Evolutionary conservation across 2,329 filamentous ascomycete species (phyloP), one percentile per base, ranked within the genome.

Genomic region (Colletotrichum viniferum): DNA sequence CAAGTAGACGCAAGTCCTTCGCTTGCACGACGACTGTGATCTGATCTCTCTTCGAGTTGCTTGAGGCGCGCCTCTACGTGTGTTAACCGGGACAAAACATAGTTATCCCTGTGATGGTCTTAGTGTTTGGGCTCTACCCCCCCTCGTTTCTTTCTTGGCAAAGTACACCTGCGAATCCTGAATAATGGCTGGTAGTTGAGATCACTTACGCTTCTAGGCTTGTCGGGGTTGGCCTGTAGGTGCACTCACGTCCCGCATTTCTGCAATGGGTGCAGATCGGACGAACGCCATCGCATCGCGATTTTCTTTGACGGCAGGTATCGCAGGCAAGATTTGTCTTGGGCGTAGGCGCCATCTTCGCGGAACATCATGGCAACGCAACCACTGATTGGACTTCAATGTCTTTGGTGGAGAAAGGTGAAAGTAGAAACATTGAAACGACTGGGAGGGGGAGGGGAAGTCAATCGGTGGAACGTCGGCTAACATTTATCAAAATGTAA

Each of bases 301-400:
- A 68, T 36, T 73, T 73, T n/a, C 70, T 48, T 16, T 68, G 63
- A 26, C 70, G 62, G 38, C 70, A 73, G 12, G 62, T 67, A 48
- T 73, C 70, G 64, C 70, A 73, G n/a, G 70, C 70, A n/a, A 73
- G 70, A 52, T 68, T 60, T 13, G 70, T 73, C 63, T 73, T 73
- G 21, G 61, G 56, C 14, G 56, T 61, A 28, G 56, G 56, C 24
- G 56, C 56, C 56, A 61, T 61, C 56, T 30, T 32, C 56, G 56
- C 56, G 26, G 32, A 18, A 60, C 21, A 61, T 58, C 55, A 26
- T 58, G 55, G 55, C 52, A 56, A 56, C 21, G 38, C 38, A 43
- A 43, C 5, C 43, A 48, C 43, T 48, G 43, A 48, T 58, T 24
- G 55, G 55, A 58, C 28, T 58, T 58, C 26, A 24, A 58, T n/a